phyloP scores from a whole-genome alignment of 345 rosid species.

The Diplotaxis tenuifolia region DNA sequence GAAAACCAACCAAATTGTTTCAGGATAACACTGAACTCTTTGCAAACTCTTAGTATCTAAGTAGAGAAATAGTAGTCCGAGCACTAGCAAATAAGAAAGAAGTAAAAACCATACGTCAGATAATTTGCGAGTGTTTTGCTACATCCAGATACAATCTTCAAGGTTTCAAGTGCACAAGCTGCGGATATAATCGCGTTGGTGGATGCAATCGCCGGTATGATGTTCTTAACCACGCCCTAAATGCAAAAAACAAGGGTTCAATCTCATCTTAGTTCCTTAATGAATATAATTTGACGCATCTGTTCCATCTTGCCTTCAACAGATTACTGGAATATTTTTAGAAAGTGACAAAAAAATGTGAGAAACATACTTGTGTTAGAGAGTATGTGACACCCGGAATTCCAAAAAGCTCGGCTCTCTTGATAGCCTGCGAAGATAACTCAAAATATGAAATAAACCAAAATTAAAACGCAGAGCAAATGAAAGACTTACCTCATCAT shows the following conservation, averaged over 20 bases:
- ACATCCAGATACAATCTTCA: conserved; percentile 94
- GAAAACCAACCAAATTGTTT: conserved; percentile 17
- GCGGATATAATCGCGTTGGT: conserved; percentile 95
- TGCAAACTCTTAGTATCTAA: background rate
- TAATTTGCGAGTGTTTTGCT: conserved; percentile 90
- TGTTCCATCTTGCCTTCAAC: background rate
- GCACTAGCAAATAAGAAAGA: conserved; percentile 5
- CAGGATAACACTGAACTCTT: conserved; percentile 4
- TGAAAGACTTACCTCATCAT: conserved; percentile 59
- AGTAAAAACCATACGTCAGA: conserved; percentile 56
- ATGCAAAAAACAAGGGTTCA: background rate
- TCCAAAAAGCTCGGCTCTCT: conserved; percentile 96
- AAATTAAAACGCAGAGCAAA: conserved; percentile 19
- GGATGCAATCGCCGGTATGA: conserved; percentile 97
- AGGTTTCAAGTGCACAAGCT: conserved; percentile 89
- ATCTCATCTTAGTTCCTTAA: conserved; percentile 5
- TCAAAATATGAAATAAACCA: conserved; percentile 13
- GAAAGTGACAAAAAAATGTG: background rate
- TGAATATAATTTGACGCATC: background rate
- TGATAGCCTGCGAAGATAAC: conserved; percentile 62
- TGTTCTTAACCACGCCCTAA: conserved; percentile 96
- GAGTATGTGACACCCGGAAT: conserved; percentile 98
- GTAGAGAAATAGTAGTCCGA: conserved; percentile 7
- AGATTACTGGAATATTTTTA: background rate
- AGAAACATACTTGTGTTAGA: conserved; percentile 74